These are phyloP conservation scores for Carex littledalei DNA, from an alignment of 176 grass and related monocot species.

Conservation along the genomic window DNA sequence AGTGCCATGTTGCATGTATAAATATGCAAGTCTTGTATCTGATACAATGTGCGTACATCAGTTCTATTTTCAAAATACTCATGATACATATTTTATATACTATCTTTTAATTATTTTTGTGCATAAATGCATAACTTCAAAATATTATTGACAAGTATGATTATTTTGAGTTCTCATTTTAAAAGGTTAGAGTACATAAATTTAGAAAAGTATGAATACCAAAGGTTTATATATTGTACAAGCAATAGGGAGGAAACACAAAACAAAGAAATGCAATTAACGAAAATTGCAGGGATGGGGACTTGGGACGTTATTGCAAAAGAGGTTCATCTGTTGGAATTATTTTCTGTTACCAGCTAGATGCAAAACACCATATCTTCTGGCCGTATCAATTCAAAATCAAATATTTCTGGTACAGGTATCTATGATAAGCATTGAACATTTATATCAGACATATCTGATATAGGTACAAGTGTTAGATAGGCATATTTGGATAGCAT, in stretches of 20 bases:
- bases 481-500: not conserved
- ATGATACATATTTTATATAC: not conserved
- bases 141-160: not conserved
- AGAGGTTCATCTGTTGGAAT: not conserved
- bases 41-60: not conserved
- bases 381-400: not conserved
- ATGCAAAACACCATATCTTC: not conserved
- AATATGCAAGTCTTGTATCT: not conserved
- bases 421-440: not conserved
- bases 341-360: not conserved
- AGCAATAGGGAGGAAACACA: not conserved
- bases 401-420: not conserved
- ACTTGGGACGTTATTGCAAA: not conserved
- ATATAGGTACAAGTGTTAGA: not conserved
- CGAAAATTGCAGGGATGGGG: not conserved
- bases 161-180: constrained; percentile 1
- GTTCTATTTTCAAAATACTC: not conserved
- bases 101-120: not conserved
- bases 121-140: not conserved
- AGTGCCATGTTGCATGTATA: not conserved
- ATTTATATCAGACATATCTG: not conserved
- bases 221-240: not conserved
- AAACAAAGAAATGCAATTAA: not conserved
- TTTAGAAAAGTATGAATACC: not conserved
- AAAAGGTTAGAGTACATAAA: not conserved